A percentile compares a stretch with the other conserved stretches of the same genome.
Conservation (phyloP, 2,329 filamentous ascomycete species). For the Cladosporium sp. region DNA sequence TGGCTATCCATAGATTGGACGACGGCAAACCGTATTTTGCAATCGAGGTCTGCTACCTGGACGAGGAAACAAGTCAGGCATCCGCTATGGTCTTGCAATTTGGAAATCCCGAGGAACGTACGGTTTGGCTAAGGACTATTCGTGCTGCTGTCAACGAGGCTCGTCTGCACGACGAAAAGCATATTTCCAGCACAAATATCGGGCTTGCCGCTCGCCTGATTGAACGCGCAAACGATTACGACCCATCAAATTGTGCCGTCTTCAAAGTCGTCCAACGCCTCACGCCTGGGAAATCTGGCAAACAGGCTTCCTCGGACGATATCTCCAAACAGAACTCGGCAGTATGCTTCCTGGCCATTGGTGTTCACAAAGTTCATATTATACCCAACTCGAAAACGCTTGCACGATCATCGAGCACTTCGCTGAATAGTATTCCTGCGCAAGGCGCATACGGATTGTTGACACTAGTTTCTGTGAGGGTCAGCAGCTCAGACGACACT, state of each 20-base stretch:
- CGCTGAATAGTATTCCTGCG: conserved; percentile 44
- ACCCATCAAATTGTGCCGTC: conserved; percentile 62
- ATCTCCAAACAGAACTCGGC: conserved; percentile 60
- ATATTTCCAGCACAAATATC: conserved; percentile 56
- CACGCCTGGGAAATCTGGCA: conserved; percentile 48
- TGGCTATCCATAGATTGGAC: conserved; percentile 63
- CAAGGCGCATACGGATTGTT: conserved; percentile 60
- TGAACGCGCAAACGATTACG: conserved; percentile 65
- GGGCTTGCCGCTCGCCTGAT: conserved; percentile 60
- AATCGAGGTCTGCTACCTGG: conserved; percentile 64
- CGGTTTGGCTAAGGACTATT: conserved; percentile 61
- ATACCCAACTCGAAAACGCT: conserved; percentile 59
- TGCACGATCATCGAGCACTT: conserved; percentile 50
- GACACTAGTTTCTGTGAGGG: conserved; percentile 55
- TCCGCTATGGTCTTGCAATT: conserved; percentile 63
- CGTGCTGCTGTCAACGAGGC: conserved; percentile 56
- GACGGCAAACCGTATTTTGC: conserved; percentile 64
- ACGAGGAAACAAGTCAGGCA: conserved; percentile 59
- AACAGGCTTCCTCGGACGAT: conserved; percentile 61
- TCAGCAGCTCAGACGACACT: conserved; percentile 60
- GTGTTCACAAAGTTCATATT: conserved; percentile 65
- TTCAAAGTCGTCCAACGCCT: conserved; percentile 65
- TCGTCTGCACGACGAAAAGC: conserved; percentile 47
- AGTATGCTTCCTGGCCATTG: conserved; percentile 65
- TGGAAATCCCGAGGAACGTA: conserved; percentile 59